phyloP scores from a whole-genome alignment of 148 eudicot genomes.

The Gaultheria prostrata region DNA sequence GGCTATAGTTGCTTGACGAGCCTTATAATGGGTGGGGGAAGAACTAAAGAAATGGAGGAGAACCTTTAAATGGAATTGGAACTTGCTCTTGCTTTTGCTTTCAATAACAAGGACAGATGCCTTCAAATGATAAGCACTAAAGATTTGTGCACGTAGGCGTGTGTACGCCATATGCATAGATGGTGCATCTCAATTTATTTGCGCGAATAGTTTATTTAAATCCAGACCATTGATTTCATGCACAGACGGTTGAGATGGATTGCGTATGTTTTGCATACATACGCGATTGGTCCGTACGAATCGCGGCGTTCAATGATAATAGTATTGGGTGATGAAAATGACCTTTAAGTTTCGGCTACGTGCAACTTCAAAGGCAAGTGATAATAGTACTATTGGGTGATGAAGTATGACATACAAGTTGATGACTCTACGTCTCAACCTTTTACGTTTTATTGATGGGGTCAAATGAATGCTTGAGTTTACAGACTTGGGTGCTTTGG shows the following conservation, averaged over 20 bases:
- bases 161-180: too few relatives aligned
- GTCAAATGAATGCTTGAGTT: too few relatives aligned
- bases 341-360: neutral
- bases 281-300: too few relatives aligned
- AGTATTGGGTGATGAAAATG: too few relatives aligned
- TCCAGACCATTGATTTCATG: too few relatives aligned
- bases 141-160: too few relatives aligned
- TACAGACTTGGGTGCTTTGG: too few relatives aligned
- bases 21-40: neutral
- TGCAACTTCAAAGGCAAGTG: neutral
- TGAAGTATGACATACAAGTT: neutral
- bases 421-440: neutral
- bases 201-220: too few relatives aligned
- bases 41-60: neutral
- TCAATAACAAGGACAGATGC: neutral
- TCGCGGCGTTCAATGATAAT: too few relatives aligned
- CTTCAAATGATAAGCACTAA: constrained; percentile 1
- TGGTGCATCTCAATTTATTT: too few relatives aligned
- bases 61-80: neutral
- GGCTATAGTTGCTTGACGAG: neutral
- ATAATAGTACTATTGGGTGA: neutral
- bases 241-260: too few relatives aligned
- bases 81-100: constrained; percentile 7
- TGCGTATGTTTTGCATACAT: too few relatives aligned
- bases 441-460: neutral